phyloP scores from a whole-genome alignment of 768 basidiomycete genomes.

The Leccinum truebloodii region DNA sequence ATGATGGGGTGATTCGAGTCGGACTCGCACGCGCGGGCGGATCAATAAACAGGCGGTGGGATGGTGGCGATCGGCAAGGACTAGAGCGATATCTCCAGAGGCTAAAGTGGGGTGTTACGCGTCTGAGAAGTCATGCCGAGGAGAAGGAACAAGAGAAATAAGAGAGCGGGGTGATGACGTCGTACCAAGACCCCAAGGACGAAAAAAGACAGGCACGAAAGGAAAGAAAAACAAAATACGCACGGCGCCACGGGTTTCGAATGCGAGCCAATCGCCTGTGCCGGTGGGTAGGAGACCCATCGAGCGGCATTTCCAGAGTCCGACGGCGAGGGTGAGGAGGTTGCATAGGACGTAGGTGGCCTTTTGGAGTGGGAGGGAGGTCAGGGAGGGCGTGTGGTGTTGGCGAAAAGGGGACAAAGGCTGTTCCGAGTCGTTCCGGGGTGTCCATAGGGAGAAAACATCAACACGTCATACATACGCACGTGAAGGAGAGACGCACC shows the following conservation, averaged over 20 bases:
- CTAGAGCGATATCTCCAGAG: slow-evolving; percentile 46
- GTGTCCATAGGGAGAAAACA: not conserved
- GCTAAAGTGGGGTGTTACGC: slow-evolving; percentile 26
- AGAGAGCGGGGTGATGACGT: not conserved
- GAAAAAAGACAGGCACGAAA: not conserved
- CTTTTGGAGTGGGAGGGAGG: slow-evolving; percentile 69
- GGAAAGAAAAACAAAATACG: not conserved
- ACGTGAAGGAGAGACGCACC: slow-evolving; percentile 47
- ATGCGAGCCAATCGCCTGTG: slow-evolving; percentile 93
- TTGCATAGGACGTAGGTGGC: slow-evolving; percentile 72
- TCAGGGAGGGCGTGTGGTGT: slow-evolving; percentile 40
- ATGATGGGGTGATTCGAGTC: not conserved
- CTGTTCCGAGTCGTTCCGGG: slow-evolving; percentile 39
- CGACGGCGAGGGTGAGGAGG: slow-evolving; percentile 74
- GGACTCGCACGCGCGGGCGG: not conserved
- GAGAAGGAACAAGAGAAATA: not conserved
- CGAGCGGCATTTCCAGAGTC: slow-evolving; percentile 89
- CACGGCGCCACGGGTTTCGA: slow-evolving; percentile 77
- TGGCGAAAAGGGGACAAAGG: slow-evolving; percentile 71
- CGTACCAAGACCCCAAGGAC: not conserved
- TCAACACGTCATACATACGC: not conserved
- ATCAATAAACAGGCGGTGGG: not conserved
- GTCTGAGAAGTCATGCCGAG: not conserved
- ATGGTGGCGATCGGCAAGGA: slow-evolving; percentile 10
- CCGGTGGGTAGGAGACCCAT: slow-evolving; percentile 93